These are phyloP conservation scores for Fragaria ananassa DNA, from an alignment of 306 rosid species.

Conservation along the genomic window DNA sequence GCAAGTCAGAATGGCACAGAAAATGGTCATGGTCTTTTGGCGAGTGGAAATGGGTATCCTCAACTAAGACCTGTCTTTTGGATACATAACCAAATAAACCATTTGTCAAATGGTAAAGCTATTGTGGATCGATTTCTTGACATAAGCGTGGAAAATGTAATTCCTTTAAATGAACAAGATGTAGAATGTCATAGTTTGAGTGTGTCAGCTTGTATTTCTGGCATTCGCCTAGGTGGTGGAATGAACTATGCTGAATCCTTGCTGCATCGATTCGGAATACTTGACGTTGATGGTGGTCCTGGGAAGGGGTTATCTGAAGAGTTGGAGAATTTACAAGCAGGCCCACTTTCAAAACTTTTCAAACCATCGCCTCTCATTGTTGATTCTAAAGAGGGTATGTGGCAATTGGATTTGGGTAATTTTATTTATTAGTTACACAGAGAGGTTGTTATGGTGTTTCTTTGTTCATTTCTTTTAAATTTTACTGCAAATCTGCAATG, in stretches of 20 bases:
- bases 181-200: slow-evolving; percentile 71
- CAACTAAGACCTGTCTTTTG: slow-evolving; percentile 84
- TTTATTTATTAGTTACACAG: slow-evolving; percentile 17
- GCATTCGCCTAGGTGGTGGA: slow-evolving; percentile 92
- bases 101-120: slow-evolving; percentile 34
- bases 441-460: slow-evolving; percentile 13
- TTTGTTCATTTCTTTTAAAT: neutral
- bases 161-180: slow-evolving; percentile 69
- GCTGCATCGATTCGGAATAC: slow-evolving; percentile 86
- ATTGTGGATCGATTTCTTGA: slow-evolving; percentile 63
- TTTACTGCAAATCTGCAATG: neutral
- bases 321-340: slow-evolving; percentile 71
- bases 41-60: slow-evolving; percentile 54
- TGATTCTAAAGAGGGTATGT: slow-evolving; percentile 57
- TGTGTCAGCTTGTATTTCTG: slow-evolving; percentile 79
- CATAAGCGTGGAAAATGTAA: slow-evolving; percentile 61
- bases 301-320: slow-evolving; percentile 71
- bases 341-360: slow-evolving; percentile 82
- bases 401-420: slow-evolving; percentile 19
- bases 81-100: slow-evolving; percentile 59
- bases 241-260: slow-evolving; percentile 91
- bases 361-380: slow-evolving; percentile 47
- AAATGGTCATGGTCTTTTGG: slow-evolving; percentile 33
- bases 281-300: slow-evolving; percentile 91
- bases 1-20: slow-evolving; percentile 42